Base-by-base conservation (phyloP, 257 asterid species). In the Nicotiana tomentosiformis region DNA sequence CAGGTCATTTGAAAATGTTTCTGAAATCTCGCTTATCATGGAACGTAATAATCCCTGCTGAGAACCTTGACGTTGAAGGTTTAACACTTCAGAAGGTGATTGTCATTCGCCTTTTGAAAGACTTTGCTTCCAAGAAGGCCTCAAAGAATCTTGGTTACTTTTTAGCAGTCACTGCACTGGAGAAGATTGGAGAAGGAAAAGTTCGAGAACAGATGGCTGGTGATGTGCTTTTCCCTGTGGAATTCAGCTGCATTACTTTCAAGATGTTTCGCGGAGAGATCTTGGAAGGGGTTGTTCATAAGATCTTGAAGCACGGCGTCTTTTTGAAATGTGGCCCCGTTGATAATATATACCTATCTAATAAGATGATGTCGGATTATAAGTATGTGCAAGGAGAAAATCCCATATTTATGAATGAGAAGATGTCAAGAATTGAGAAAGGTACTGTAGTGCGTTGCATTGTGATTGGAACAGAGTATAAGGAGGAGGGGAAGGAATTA, bases 221-320 rank as follows among this genome's bases (percentile, higher is more conserved):
- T 5, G 94, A 91, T 65, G 82, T 92, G 49, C 82, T 91, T 35
- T 95, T 93, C 85, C 98, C 94, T 0, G 93, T 93, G 5, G 88
- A 87, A 55, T 95, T 95, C 85, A 90, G 87, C 87, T 92, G 97
- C 92, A 62, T 95, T 67, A 86, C 97, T 2, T 95, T 95, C 92
- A 95, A 91, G 92, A 88, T 93, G 82, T 83, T 88, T 23, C 84
- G 85, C 3, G 98, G 98, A n/a, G 98, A 95, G 86, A 81, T 90
- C 65, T 67, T 93, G 88, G 91, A 90, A 81, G 98, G 97, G 4
- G 82, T 84, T 5, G 94, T 86, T 29, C 92, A 90, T 92, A 91
- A 70, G 80, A 87, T 93, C 68, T 49, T 88, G 86, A 90, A 88
- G 84, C 94, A 90, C 7, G 94, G 99, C 0, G 89, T 92, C 11